Evolutionary conservation across 1,139 yeast genomes (phyloP).

Genomic region (Blastobotrys apis): DNA sequence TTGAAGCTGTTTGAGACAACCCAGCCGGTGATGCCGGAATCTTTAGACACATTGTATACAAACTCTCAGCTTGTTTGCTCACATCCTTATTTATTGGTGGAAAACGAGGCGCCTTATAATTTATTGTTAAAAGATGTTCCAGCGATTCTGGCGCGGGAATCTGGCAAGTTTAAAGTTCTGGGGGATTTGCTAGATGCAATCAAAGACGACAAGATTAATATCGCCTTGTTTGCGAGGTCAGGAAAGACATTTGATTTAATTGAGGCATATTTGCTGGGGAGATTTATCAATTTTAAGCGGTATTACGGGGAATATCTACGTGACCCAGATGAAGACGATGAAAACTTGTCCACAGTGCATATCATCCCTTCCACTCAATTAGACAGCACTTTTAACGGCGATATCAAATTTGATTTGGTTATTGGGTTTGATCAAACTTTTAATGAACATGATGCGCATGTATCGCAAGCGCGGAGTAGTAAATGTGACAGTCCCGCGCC

Average conservation of each 20-base stretch:
- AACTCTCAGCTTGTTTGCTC: slow-evolving; percentile 78
- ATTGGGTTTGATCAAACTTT: slow-evolving; percentile 72
- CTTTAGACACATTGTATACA: slow-evolving; percentile 61
- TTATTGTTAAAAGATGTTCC: slow-evolving; percentile 75
- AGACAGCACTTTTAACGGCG: slow-evolving; percentile 26
- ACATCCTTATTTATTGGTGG: slow-evolving; percentile 82
- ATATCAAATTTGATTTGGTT: slow-evolving; percentile 51
- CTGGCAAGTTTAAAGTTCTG: slow-evolving; percentile 78
- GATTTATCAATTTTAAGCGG: slow-evolving; percentile 58
- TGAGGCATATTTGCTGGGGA: slow-evolving; percentile 72
- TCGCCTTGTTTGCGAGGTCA: slow-evolving; percentile 49
- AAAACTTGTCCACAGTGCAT: slow-evolving; percentile 31
- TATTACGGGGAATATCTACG: slow-evolving; percentile 51
- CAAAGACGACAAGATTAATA: slow-evolving; percentile 40
- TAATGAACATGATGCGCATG: slow-evolving; percentile 40
- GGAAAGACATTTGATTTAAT: slow-evolving; percentile 70
- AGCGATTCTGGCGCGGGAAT: slow-evolving; percentile 65
- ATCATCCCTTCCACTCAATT: slow-evolving; percentile 33
- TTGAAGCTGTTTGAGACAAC: slow-evolving; percentile 75
- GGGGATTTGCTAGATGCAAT: slow-evolving; percentile 45
- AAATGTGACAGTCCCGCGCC: slow-evolving; percentile 42
- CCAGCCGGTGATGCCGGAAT: slow-evolving; percentile 49
- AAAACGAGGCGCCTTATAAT: slow-evolving; percentile 82
- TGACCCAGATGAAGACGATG: slow-evolving; percentile 23
- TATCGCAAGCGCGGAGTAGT: slow-evolving; percentile 34